Percentiles rank a stretch among this genome's conserved stretches.
phyloP scores from a whole-genome alignment of 2,329 filamentous ascomycete species.

The Paecilomyces fulvus region DNA sequence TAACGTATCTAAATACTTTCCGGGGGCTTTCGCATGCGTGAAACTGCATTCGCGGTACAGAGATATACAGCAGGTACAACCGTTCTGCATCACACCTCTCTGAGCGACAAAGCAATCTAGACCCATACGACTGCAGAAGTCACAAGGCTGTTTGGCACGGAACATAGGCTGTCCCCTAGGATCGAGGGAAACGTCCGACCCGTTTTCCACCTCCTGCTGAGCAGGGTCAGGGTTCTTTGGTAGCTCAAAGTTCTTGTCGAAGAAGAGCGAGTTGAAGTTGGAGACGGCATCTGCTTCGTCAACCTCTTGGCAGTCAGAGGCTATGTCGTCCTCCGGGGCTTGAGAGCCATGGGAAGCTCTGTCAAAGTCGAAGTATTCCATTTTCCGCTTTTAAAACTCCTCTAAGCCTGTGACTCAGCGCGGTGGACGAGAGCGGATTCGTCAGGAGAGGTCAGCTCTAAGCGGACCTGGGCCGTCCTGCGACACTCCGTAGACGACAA shows the following conservation, averaged over 20 bases:
- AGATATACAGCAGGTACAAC: slow-evolving; percentile 41
- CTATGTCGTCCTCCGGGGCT: slow-evolving; percentile 29
- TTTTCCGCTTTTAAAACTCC: slow-evolving; percentile 8
- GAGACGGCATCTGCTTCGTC: slow-evolving; percentile 30
- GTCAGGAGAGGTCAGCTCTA: background rate
- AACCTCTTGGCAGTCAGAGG: slow-evolving; percentile 29
- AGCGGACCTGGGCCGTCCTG: background rate
- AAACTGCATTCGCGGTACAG: slow-evolving; percentile 42
- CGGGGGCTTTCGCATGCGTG: slow-evolving; percentile 32
- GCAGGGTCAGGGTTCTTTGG: slow-evolving; percentile 19
- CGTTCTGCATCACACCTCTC: slow-evolving; percentile 35
- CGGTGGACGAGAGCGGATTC: background rate
- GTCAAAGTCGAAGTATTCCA: slow-evolving; percentile 43
- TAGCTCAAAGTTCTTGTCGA: slow-evolving; percentile 34
- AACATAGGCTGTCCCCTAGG: slow-evolving; percentile 35
- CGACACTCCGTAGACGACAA: background rate
- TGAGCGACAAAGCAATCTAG: slow-evolving; percentile 40
- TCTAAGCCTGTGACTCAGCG: background rate
- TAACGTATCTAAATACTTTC: slow-evolving; percentile 36
- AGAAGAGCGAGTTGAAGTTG: slow-evolving; percentile 33
- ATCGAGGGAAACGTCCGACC: slow-evolving; percentile 13
- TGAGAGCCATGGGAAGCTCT: slow-evolving; percentile 33
- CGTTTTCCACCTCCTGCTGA: slow-evolving; percentile 11
- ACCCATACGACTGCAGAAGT: slow-evolving; percentile 39
- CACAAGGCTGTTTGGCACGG: slow-evolving; percentile 37